Conservation (phyloP, 345 rosid genomes). For the Cochlearia excelsa region DNA sequence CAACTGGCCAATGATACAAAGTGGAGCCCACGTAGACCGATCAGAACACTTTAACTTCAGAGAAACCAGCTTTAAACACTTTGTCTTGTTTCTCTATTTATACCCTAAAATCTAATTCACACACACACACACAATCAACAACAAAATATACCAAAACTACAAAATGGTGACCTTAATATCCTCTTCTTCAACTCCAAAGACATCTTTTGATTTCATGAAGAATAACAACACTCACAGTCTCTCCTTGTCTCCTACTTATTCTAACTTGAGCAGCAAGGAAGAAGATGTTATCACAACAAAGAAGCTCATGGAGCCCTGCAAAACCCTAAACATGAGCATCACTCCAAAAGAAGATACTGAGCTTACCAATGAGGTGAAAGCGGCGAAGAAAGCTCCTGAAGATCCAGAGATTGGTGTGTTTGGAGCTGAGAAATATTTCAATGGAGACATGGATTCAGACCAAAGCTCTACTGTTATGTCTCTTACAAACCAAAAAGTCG, state of each 20-base stretch:
- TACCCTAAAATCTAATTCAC: constrained; percentile 9
- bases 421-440: constrained; percentile 83
- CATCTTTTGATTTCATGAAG: constrained; percentile 36
- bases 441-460: constrained; percentile 50
- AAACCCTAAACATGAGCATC: constrained; percentile 21
- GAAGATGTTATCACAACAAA: constrained; percentile 37
- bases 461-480: constrained; percentile 40
- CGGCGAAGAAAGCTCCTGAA: constrained; percentile 38
- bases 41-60: constrained; percentile 20
- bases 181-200: constrained; percentile 36
- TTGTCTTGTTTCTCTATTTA: constrained; percentile 24
- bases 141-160: neutral
- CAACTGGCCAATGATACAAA: constrained; percentile 30
- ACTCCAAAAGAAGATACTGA: constrained; percentile 16
- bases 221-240: constrained; percentile 12
- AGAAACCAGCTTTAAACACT: constrained; percentile 27
- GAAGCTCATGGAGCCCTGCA: constrained; percentile 39
- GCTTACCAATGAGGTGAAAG: constrained; percentile 1
- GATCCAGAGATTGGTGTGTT: constrained; percentile 82
- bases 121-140: constrained; percentile 3
- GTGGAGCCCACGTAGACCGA: constrained; percentile 31
- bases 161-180: constrained; percentile 28
- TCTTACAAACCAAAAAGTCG: constrained; percentile 31
- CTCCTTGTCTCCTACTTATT: constrained; percentile 29
- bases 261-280: constrained; percentile 48